Percentiles rank a stretch among this genome's conserved stretches.
Evolutionary conservation across 768 basidiomycete genomes (phyloP).

Genomic region (Boletus bicolor): DNA sequence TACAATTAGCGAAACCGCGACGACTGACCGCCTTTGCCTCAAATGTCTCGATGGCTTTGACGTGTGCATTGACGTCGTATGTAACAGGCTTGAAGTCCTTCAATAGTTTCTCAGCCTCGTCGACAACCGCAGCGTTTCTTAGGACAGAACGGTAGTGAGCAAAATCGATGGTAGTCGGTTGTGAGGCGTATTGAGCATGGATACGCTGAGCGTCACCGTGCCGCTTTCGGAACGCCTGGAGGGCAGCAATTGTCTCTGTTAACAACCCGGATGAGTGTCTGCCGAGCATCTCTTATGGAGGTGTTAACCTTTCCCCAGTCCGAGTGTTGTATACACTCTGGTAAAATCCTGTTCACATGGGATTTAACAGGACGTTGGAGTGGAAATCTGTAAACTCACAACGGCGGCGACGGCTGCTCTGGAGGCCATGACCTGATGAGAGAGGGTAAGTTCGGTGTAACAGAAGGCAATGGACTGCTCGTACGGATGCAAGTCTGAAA

Average conservation of each 20-base stretch:
- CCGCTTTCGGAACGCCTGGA: slow-evolving; percentile 96
- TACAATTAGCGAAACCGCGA: background rate
- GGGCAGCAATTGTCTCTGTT: slow-evolving; percentile 82
- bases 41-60: slow-evolving; percentile 96
- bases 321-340: slow-evolving; percentile 77
- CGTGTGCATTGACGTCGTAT: slow-evolving; percentile 84
- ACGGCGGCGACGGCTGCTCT: slow-evolving; percentile 70
- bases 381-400: slow-evolving; percentile 34
- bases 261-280: slow-evolving; percentile 1
- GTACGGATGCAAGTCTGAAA: slow-evolving; percentile 10
- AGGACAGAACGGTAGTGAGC: slow-evolving; percentile 86
- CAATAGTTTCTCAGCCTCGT: slow-evolving; percentile 88
- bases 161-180: slow-evolving; percentile 85
- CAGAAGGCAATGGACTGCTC: slow-evolving; percentile 1
- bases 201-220: slow-evolving; percentile 84
- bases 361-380: background rate
- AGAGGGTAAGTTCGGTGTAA: background rate
- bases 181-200: slow-evolving; percentile 55
- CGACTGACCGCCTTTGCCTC: slow-evolving; percentile 86
- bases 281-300: background rate
- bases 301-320: slow-evolving; percentile 76
- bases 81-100: slow-evolving; percentile 90
- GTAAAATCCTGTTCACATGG: slow-evolving; percentile 63
- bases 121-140: slow-evolving; percentile 90
- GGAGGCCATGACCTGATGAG: slow-evolving; percentile 54